phyloP scores from a whole-genome alignment of 2,329 filamentous ascomycete genomes.

The Clathrospora elynae region DNA sequence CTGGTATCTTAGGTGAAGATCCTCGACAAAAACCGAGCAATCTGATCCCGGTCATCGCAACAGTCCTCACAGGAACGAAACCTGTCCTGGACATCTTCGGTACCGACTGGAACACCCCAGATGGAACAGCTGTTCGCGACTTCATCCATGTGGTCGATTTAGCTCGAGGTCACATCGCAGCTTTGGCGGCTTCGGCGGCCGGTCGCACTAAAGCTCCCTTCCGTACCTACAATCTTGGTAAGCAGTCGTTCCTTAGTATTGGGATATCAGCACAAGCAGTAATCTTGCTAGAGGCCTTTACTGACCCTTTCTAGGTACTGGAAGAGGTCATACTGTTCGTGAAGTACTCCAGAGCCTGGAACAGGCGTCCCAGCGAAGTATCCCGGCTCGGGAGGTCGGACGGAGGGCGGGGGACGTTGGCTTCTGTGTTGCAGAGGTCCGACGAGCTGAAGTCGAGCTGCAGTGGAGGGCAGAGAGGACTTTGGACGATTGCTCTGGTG shows the following conservation, averaged over 20 bases:
- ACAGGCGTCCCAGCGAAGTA: conserved; percentile 40
- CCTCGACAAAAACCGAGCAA: conserved; percentile 66
- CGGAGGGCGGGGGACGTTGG: conserved; percentile 51
- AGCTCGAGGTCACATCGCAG: conserved; percentile 67
- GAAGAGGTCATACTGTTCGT: conserved; percentile 50
- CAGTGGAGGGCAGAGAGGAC: conserved; percentile 48
- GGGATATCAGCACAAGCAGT: no score
- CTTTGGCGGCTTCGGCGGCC: conserved; percentile 52
- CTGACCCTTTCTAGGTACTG: conserved; percentile 44
- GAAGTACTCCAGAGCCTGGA: conserved; percentile 51
- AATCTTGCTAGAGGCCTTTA: background rate
- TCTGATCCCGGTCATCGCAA: conserved; percentile 67
- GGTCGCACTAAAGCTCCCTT: conserved; percentile 43
- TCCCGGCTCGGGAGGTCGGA: conserved; percentile 47
- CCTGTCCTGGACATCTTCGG: conserved; percentile 65
- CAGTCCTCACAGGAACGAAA: conserved; percentile 63
- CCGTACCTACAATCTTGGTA: conserved; percentile 50
- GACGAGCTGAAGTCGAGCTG: conserved; percentile 47
- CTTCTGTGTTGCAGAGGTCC: conserved; percentile 49
- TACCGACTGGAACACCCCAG: conserved; percentile 67
- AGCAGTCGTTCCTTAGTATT: conserved; percentile 2
- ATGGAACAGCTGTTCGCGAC: conserved; percentile 69
- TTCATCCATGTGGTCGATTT: conserved; percentile 72
- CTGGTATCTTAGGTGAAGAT: conserved; percentile 67
- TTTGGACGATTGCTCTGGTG: conserved; percentile 45